These are phyloP conservation scores for Pythium dissotocum DNA, from an alignment of 352 stramenopile genomes.

Conservation along the genomic window DNA sequence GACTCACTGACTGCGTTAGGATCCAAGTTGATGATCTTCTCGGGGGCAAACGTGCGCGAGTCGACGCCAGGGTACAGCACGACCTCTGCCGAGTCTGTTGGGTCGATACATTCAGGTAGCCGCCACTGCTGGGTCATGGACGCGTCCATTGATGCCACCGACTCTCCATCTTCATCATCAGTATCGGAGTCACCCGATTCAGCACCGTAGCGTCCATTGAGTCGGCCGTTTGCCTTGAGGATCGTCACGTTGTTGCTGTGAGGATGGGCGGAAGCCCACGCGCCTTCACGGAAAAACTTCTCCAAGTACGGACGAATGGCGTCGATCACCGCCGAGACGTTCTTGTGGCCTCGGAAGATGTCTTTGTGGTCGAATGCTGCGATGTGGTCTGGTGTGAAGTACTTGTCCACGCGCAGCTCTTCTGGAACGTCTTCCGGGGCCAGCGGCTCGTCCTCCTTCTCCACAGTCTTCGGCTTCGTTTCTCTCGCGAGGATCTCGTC, in stretches of 20 bases:
- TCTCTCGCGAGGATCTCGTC: background rate
- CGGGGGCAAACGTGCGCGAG: constrained; percentile 44
- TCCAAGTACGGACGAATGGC: constrained; percentile 58
- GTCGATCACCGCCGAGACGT: constrained; percentile 65
- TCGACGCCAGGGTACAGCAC: constrained; percentile 56
- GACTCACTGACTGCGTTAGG: constrained; percentile 2
- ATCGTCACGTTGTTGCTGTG: constrained; percentile 34
- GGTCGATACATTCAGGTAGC: constrained; percentile 49
- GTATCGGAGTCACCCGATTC: constrained; percentile 42
- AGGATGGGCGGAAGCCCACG: constrained; percentile 13
- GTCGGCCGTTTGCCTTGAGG: constrained; percentile 23
- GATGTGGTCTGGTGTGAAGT: constrained; percentile 47
- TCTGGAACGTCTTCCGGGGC: constrained; percentile 32
- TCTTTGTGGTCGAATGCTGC: constrained; percentile 48
- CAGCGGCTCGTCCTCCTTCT: background rate
- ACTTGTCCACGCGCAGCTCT: constrained; percentile 45
- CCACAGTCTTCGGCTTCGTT: background rate
- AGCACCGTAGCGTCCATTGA: constrained; percentile 27
- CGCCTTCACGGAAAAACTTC: constrained; percentile 40
- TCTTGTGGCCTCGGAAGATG: constrained; percentile 56
- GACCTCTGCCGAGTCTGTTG: constrained; percentile 44
- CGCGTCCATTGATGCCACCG: background rate
- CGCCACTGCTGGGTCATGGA: constrained; percentile 35
- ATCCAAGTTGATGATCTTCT: constrained; percentile 65
- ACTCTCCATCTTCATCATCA: constrained; percentile 23